phyloP scores from a whole-genome alignment of 345 rosid genomes.

The Sonneratia caseolaris region DNA sequence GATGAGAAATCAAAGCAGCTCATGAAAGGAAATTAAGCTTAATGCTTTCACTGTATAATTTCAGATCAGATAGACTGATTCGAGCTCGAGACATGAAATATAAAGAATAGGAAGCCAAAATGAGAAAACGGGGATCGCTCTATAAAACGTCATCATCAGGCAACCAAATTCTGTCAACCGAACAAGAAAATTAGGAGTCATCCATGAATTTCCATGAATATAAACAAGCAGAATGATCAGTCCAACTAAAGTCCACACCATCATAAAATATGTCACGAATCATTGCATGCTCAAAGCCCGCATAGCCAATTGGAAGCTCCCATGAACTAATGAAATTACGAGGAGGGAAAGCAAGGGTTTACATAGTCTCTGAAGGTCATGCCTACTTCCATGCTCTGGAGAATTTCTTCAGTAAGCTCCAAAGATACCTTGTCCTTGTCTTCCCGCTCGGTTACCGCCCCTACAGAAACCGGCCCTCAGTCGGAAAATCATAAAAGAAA shows the following conservation, averaged over 20 bases:
- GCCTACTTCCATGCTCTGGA: conserved; percentile 93
- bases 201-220: neutral
- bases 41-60: neutral
- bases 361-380: conserved; percentile 83
- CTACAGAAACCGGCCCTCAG: conserved; percentile 9
- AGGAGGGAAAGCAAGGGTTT: conserved; percentile 3
- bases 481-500: neutral
- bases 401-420: conserved; percentile 75
- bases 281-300: neutral
- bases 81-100: neutral
- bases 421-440: conserved; percentile 57
- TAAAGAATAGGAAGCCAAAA: neutral
- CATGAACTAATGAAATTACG: neutral
- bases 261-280: neutral
- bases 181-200: neutral
- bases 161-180: neutral
- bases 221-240: neutral
- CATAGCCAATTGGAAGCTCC: neutral
- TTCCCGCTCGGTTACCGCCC: conserved; percentile 44
- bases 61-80: neutral
- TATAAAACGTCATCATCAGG: neutral
- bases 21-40: neutral
- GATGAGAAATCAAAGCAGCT: neutral
- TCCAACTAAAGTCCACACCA: neutral
- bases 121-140: neutral